Evolutionary conservation across 179 eudicot genomes (phyloP), one percentile per base, ranked within the genome.

Genomic region (Heliamphora pulchella): DNA sequence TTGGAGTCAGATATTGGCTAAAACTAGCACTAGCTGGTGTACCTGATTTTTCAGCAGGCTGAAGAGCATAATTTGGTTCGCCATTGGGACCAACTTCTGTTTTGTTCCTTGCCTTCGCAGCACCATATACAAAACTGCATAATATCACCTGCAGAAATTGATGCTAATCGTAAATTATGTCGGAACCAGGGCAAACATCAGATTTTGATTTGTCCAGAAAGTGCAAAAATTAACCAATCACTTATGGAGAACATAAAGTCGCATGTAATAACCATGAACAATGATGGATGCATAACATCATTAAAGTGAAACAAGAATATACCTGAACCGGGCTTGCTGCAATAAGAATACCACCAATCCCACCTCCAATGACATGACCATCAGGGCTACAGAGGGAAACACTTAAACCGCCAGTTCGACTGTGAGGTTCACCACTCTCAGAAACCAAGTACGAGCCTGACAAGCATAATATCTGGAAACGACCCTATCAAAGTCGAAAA

Each of bases 301-400:
- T 69, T 9, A 31, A n/a, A 31, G 20, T 11, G 15, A 43, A 17
- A 44, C 13, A 51, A 58, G 75, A 53, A 74, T 4, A 31, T 87
- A 96, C 99, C 97, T 96, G 98, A 71, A 91, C 92, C 0, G 91
- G 88, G 86, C 85, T 91, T 69, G 96, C 87, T 76, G 99, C 98
- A 68, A 89, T 82, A 22, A 96, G 93, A 80, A 85, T 84, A 59
- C 97, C 98, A 41, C 90, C 91, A 75, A 96, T 87, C 62, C 93
- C 93, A 72, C 99, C 99, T 47, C 99, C 99, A 64, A 96, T 86
- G 51, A 96, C 91, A 79, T 85, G 92, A 65, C 99, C 98, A 78
- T 94, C 98, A 63, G 90, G 86, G 77, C 96, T 88, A 78, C 92
- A 86, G 59, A 96, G 88, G 2, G 98, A 92, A 76, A 94, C 91